These are phyloP conservation scores for Volvox carteri DNA, from an alignment of 163 green algal species.

Conservation along the genomic window DNA sequence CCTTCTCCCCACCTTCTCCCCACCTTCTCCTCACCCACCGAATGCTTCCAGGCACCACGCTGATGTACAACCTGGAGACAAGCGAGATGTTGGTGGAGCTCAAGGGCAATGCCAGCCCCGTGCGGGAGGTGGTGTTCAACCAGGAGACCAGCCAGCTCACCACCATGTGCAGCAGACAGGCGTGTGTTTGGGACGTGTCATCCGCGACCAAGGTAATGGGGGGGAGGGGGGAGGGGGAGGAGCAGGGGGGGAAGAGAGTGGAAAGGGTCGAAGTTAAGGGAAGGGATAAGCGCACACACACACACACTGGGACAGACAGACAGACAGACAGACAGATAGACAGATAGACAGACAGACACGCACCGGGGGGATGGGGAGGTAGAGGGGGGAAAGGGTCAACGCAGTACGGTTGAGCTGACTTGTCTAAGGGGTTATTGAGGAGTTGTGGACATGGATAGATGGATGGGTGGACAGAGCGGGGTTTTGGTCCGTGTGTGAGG, in stretches of 20 bases:
- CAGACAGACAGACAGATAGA: too few species aligned
- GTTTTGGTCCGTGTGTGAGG: too few species aligned
- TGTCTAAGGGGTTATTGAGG: too few species aligned
- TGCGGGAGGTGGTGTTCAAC: conserved; percentile 63
- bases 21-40: not conserved
- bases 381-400: too few species aligned
- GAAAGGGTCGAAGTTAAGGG: not conserved
- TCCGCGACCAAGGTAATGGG: conserved; percentile 46
- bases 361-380: too few species aligned
- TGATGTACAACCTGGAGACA: conserved; percentile 70
- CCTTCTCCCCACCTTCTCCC: not conserved
- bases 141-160: conserved; percentile 65
- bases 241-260: not conserved
- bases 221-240: not conserved
- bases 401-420: too few species aligned
- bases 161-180: conserved; percentile 66
- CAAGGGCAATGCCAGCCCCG: conserved; percentile 54
- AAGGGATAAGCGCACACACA: too few species aligned
- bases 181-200: conserved; percentile 62
- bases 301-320: too few species aligned
- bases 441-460: too few species aligned
- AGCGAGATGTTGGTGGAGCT: conserved; percentile 64
- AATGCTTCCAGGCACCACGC: conserved; percentile 43
- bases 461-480: too few species aligned
- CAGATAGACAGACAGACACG: too few species aligned